A percentile compares a stretch with the other conserved stretches of the same genome.
These are phyloP conservation scores for Thelonectria rubi DNA, from an alignment of 2,329 filamentous ascomycete genomes.

Conservation along the genomic window DNA sequence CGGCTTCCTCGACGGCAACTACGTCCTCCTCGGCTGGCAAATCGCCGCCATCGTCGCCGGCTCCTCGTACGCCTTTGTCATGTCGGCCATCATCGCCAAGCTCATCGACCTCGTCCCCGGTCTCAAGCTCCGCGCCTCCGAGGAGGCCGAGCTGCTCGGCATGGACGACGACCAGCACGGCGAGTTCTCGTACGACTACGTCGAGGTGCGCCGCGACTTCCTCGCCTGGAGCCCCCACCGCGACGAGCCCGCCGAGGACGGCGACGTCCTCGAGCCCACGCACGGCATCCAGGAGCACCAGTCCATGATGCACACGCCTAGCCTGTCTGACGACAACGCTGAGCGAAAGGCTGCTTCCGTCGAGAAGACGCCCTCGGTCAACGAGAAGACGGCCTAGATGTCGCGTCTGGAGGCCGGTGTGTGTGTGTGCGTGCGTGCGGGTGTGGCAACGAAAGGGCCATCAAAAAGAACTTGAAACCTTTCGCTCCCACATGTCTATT, in stretches of 20 bases:
- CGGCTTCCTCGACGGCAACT: slow-evolving; percentile 81
- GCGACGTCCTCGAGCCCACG: slow-evolving; percentile 68
- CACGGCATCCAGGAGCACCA: slow-evolving; percentile 77
- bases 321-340: slow-evolving; percentile 39
- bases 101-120: slow-evolving; percentile 79
- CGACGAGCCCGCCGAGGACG: slow-evolving; percentile 67
- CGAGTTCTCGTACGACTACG: slow-evolving; percentile 91
- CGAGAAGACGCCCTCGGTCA: slow-evolving; percentile 25
- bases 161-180: slow-evolving; percentile 93
- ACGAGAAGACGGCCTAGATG: slow-evolving; percentile 29
- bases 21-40: slow-evolving; percentile 79
- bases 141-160: slow-evolving; percentile 84
- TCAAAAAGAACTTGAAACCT: not conserved
- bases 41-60: slow-evolving; percentile 77
- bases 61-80: slow-evolving; percentile 74
- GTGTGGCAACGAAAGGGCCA: too few relatives aligned
- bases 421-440: too few relatives aligned
- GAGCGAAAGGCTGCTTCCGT: slow-evolving; percentile 37
- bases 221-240: slow-evolving; percentile 85
- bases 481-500: slow-evolving; percentile 22
- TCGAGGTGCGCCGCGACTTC: slow-evolving; percentile 88
- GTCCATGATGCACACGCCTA: slow-evolving; percentile 48
- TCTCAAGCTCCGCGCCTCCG: slow-evolving; percentile 79
- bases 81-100: slow-evolving; percentile 79
- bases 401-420: not conserved